Base-by-base conservation (phyloP, 2,329 filamentous ascomycete genomes). In the Amphichorda felina region DNA sequence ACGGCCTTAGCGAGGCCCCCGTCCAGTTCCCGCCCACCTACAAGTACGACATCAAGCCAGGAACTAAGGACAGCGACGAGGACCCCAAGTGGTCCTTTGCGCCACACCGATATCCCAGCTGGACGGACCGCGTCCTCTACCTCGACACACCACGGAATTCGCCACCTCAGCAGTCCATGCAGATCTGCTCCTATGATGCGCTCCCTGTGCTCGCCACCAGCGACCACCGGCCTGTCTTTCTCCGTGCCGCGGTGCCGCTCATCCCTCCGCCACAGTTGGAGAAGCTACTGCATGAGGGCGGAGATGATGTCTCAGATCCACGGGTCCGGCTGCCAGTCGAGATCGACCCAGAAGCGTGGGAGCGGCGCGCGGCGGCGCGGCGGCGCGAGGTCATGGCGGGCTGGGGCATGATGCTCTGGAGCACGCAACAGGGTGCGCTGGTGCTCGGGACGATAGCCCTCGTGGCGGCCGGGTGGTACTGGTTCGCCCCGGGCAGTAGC, bases 101-200 rank as follows among this genome's bases (percentile, higher is more conserved):
- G 7, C 64, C 67, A 38, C 83, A 93, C 53, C 78, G 91, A 31
- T 93, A 84, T 70, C 88, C 91, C 1, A 79, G 80, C 49, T 96
- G 89, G 91, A 94, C 87, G 49, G 91, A 96, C 56, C 76, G 91
- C 4, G 79, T 96, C 15, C 63, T 96, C 15, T 96, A 78, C 55
- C 64, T 89, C 3, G 73, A 81, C 35, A 59, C 70, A 16, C 75
- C 71, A 15, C 55, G 56, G 16, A 77, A 71, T 68, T 51, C 25
- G 11, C 25, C 25, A 13, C 29, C 19, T 11, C 15, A 21, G 7
- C 18, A 19, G 14, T 22, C 66, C 27, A 59, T 75, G 25, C 53
- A 63, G 7, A 67, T 85, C n/a, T 56, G 61, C 17, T 64, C 75
- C 17, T 96, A 96, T 55, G 68, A 76, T 13, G 75, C 82, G 13